These are phyloP conservation scores for Pistacia atlantica DNA, from an alignment of 345 rosid genomes.

Conservation along the genomic window DNA sequence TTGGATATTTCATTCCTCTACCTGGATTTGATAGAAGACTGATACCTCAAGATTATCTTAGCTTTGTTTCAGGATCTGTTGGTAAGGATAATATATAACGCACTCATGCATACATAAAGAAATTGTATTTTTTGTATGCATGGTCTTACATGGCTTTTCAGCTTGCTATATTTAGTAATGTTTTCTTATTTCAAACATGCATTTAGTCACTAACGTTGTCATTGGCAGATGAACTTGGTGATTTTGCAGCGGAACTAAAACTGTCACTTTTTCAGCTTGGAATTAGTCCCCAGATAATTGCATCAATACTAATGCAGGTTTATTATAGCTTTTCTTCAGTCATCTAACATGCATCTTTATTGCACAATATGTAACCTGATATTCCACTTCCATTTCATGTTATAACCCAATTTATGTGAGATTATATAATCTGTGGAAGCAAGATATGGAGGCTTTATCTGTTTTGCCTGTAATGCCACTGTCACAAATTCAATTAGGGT, in stretches of 20 bases:
- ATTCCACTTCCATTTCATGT: background rate
- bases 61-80: conserved; percentile 84
- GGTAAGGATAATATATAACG: conserved; percentile 49
- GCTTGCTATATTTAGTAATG: conserved; percentile 6
- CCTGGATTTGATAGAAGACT: conserved; percentile 89
- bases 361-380: background rate
- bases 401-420: background rate
- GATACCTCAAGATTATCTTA: conserved; percentile 88
- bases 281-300: conserved; percentile 87
- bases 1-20: conserved; percentile 87
- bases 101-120: background rate
- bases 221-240: conserved; percentile 83
- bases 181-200: background rate
- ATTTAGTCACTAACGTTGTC: background rate
- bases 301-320: conserved; percentile 94
- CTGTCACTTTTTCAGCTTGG: conserved; percentile 96
- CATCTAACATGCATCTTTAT: background rate
- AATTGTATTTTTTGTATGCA: background rate
- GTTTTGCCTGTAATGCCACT: background rate
- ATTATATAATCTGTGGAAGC: background rate
- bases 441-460: background rate
- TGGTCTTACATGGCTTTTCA: conserved; percentile 1
- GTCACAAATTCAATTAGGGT: background rate
- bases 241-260: conserved; percentile 75
- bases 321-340: conserved; percentile 19